Evolutionary conservation across 352 stramenopile species (phyloP).

Genomic region (Aphanomyces astaci): DNA sequence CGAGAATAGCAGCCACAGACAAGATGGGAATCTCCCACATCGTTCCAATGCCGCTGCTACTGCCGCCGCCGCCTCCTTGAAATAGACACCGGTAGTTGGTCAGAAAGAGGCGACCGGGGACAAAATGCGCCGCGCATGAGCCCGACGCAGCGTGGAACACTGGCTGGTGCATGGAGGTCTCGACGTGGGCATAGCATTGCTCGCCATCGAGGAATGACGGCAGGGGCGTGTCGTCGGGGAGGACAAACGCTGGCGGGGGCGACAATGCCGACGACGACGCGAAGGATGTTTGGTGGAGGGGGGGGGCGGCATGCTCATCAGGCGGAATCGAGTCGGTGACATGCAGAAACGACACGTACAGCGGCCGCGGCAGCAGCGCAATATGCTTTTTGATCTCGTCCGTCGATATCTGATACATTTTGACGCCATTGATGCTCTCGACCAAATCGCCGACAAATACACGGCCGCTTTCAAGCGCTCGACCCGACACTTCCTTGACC

Average conservation of each 20-base stretch:
- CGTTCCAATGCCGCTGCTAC: no score
- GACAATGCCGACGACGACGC: slow-evolving; percentile 31
- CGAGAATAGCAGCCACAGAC: slow-evolving; percentile 60
- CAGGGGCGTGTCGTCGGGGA: background rate
- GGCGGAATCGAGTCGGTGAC: slow-evolving; percentile 23
- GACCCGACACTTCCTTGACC: slow-evolving; percentile 68
- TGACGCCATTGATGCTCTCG: slow-evolving; percentile 75
- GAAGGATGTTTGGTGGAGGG: background rate
- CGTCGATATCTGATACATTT: slow-evolving; percentile 55
- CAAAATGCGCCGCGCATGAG: slow-evolving; percentile 58
- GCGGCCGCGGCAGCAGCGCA: slow-evolving; percentile 50
- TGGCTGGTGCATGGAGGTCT: slow-evolving; percentile 56
- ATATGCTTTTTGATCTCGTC: slow-evolving; percentile 76
- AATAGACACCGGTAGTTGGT: slow-evolving; percentile 82
- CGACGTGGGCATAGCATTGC: slow-evolving; percentile 68
- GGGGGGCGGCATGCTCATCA: background rate
- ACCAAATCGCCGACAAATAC: slow-evolving; percentile 57
- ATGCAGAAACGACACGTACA: slow-evolving; percentile 66
- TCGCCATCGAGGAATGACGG: slow-evolving; percentile 58
- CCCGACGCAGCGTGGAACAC: slow-evolving; percentile 26
- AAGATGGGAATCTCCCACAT: slow-evolving; percentile 75
- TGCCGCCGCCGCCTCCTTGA: slow-evolving; percentile 35
- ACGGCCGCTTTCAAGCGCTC: slow-evolving; percentile 54
- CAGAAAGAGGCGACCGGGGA: slow-evolving; percentile 69
- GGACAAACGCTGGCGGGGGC: background rate